These are phyloP conservation scores for Boechera retrofracta DNA, from an alignment of 345 rosid species.

Conservation along the genomic window DNA sequence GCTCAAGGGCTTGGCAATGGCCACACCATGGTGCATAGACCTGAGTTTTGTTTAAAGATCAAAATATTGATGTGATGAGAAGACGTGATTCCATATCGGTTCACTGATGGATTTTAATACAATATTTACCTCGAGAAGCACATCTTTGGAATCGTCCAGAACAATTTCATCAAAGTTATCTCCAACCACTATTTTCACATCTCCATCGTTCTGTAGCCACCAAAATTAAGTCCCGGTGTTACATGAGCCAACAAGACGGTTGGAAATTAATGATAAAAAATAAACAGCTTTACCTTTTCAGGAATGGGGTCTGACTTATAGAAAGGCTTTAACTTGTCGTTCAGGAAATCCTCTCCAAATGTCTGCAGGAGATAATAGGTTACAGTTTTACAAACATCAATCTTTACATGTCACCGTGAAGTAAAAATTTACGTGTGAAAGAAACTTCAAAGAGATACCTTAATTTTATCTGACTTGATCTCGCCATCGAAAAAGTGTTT, in stretches of 20 bases:
- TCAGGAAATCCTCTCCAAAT: conserved; percentile 73
- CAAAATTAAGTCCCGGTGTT: conserved; percentile 15
- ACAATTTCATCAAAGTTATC: conserved; percentile 90
- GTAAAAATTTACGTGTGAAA: neutral
- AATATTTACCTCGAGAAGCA: conserved; percentile 82
- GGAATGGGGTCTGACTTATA: conserved; percentile 95
- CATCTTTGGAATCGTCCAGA: conserved; percentile 94
- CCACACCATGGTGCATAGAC: conserved; percentile 99
- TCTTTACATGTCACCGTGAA: neutral
- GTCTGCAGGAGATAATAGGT: conserved; percentile 47
- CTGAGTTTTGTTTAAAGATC: conserved; percentile 46
- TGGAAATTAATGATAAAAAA: conserved; percentile 31
- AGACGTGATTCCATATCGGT: neutral
- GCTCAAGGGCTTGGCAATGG: conserved; percentile 96
- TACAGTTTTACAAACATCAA: conserved; percentile 15
- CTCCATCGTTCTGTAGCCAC: conserved; percentile 78
- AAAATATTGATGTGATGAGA: conserved; percentile 5
- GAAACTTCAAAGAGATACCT: conserved; percentile 55
- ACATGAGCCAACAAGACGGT: conserved; percentile 18
- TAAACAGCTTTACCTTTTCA: conserved; percentile 58
- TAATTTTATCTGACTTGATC: conserved; percentile 66
- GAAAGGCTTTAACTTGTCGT: conserved; percentile 87
- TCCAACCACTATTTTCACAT: conserved; percentile 96
- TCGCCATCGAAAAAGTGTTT: conserved; percentile 74
- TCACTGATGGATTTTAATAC: conserved; percentile 2